Evolutionary conservation across 768 basidiomycete species (phyloP).

Genomic region (Baorangia bicolor): DNA sequence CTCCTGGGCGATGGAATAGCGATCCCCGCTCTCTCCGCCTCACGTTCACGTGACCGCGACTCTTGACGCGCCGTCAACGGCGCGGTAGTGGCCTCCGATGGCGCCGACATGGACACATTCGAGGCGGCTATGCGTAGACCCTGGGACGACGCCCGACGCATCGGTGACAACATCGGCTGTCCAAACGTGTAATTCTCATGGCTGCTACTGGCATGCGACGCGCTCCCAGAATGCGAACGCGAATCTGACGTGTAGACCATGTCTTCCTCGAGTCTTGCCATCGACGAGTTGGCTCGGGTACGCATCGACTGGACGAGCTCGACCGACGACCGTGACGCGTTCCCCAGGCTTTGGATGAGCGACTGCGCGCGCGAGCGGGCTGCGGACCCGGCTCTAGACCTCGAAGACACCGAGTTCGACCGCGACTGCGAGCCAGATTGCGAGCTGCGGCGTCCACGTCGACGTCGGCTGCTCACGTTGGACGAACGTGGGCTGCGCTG

Average conservation of each 20-base stretch:
- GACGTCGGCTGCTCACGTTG: constrained; percentile 36
- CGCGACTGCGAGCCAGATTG: constrained; percentile 36
- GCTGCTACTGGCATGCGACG: constrained; percentile 41
- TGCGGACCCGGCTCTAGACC: constrained; percentile 46
- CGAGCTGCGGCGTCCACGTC: constrained; percentile 34
- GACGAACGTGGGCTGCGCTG: constrained; percentile 49
- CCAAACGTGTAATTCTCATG: constrained; percentile 79
- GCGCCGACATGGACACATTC: constrained; percentile 22
- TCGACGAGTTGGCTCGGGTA: constrained; percentile 64
- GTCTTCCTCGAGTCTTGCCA: constrained; percentile 64
- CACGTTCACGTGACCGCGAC: constrained; percentile 11
- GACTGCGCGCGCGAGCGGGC: constrained; percentile 67
- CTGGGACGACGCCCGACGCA: constrained; percentile 18
- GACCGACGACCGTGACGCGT: constrained; percentile 60
- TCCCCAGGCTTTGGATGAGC: constrained; percentile 60
- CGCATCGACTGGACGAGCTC: constrained; percentile 53
- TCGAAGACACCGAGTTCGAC: constrained; percentile 32
- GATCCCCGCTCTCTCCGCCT: constrained; percentile 24
- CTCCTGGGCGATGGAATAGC: constrained; percentile 24
- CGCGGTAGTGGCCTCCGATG: constrained; percentile 27
- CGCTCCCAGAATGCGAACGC: constrained; percentile 45
- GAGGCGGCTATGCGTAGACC: constrained; percentile 20
- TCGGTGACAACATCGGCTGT: constrained; percentile 43
- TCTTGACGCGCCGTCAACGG: constrained; percentile 19
- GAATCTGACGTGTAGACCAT: constrained; percentile 36